Evolutionary conservation across 2,329 filamentous ascomycete genomes (phyloP), one percentile per base, ranked within the genome.

Genomic region (Ophiocordyceps polyrhachis-furcata): DNA sequence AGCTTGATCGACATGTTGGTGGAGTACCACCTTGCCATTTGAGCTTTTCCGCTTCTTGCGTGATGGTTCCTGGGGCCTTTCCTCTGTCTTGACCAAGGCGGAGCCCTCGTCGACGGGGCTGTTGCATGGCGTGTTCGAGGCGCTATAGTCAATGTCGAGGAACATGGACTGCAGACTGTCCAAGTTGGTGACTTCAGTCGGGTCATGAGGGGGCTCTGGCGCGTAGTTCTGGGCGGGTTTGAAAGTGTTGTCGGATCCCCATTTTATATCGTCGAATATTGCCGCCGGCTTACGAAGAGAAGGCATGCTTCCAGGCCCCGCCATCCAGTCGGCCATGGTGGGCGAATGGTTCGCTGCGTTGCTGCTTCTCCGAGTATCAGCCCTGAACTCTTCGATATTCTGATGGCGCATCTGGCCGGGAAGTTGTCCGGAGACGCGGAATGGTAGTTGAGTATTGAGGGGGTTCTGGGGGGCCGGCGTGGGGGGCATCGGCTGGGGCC

Each of bases 191-290:
- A 79, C 75, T 29, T 67, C 65, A 3, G 74, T 74, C 35, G 79
- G 76, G 51, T 73, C 69, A 47, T 69, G 62, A 7, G 70, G 66
- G 8, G 15, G 14, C 11, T 66, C 65, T 1, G 77, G 71, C 7
- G 73, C 62, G 52, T 79, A 85, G n/a, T 68, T 70, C 51, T 74
- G 72, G 6, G 67, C 57, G 20, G 62, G 59, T 48, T 64, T 69
- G 55, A 85, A 85, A 46, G 66, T 74, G n/a, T 69, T 58, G 57
- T 85, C 81, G 1, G 81, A 81, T 11, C 81, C 81, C 73, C 76
- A 84, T 49, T 74, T 72, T 41, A 81, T 65, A 44, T 71, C 67
- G 53, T 66, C 48, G 46, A 59, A 56, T 44, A 56, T 61, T 32
- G 59, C 60, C 53, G 59, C 59, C 47, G 59, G 58, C 48, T 59